These are phyloP conservation scores for Didymella pinodella DNA, from an alignment of 2,329 filamentous ascomycete genomes.

Conservation along the genomic window DNA sequence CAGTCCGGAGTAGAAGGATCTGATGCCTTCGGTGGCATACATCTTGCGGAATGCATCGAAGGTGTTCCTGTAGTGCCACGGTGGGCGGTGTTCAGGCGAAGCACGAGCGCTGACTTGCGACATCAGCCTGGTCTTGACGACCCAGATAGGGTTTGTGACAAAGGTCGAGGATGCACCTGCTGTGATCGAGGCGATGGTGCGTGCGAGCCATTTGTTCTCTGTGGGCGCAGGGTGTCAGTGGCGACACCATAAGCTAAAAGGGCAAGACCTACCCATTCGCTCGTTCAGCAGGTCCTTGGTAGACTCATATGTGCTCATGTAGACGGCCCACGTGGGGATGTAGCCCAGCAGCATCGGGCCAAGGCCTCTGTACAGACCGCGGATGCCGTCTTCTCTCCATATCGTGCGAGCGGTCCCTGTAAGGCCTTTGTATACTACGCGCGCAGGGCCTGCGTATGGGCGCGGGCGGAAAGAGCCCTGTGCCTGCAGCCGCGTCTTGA, in stretches of 20 bases:
- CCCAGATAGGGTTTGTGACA: conserved; percentile 97
- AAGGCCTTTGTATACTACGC: conserved; percentile 79
- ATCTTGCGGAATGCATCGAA: conserved; percentile 94
- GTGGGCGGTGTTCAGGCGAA: conserved; percentile 65
- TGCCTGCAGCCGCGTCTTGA: conserved; percentile 97
- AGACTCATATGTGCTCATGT: conserved; percentile 94
- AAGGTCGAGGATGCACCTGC: conserved; percentile 93
- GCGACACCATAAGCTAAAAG: background rate
- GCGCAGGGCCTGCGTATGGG: conserved; percentile 58
- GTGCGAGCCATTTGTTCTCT: conserved; percentile 78
- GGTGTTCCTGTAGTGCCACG: conserved; percentile 91
- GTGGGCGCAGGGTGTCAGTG: conserved; percentile 21
- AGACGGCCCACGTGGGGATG: conserved; percentile 96
- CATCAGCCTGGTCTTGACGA: conserved; percentile 98
- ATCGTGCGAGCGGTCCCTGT: conserved; percentile 86
- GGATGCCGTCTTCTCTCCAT: conserved; percentile 84
- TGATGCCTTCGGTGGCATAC: conserved; percentile 87
- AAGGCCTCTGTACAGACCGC: conserved; percentile 90
- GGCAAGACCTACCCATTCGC: conserved; percentile 59
- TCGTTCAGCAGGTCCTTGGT: conserved; percentile 77
- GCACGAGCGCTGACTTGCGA: conserved; percentile 76
- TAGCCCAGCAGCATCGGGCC: conserved; percentile 96
- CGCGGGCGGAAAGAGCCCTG: conserved; percentile 80
- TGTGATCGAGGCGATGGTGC: conserved; percentile 87
- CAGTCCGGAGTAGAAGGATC: conserved; percentile 93